A percentile compares a stretch with the other conserved stretches of the same genome.
Conservation (phyloP, 2,329 filamentous ascomycete genomes). For the Berkeleyomyces basicola region DNA sequence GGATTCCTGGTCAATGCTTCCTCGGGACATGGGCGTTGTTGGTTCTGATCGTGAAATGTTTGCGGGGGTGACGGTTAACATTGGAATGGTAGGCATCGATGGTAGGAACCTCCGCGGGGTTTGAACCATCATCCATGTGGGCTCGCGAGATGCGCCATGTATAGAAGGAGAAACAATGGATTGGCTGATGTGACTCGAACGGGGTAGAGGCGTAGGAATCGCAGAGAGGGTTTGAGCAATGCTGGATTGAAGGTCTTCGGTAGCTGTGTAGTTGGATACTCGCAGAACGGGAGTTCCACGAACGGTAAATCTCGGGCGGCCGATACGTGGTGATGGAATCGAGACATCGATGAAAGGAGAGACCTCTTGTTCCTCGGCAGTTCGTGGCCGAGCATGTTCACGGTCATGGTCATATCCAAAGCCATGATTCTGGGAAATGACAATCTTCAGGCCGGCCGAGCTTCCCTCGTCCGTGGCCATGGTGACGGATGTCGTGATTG, state of each 20-base stretch:
- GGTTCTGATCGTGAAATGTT: conserved; percentile 16
- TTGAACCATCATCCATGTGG: conserved; percentile 13
- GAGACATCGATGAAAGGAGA: conserved; percentile 45
- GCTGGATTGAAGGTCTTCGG: conserved; percentile 36
- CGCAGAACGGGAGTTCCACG: conserved; percentile 62
- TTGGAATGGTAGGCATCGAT: neutral
- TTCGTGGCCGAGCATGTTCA: conserved; percentile 1
- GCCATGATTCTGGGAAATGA: conserved; percentile 46
- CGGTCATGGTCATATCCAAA: neutral
- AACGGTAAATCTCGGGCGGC: conserved; percentile 63
- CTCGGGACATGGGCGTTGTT: conserved; percentile 21
- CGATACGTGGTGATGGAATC: conserved; percentile 73
- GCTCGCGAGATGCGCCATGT: conserved; percentile 10
- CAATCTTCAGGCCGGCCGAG: conserved; percentile 56
- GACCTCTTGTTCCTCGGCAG: conserved; percentile 38
- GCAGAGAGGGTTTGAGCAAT: neutral
- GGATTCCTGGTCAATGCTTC: neutral
- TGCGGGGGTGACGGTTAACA: neutral
- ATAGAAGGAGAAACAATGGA: conserved; percentile 4
- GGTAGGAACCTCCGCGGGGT: conserved; percentile 8
- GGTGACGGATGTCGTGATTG: conserved; percentile 23
- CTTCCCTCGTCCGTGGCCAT: conserved; percentile 31
- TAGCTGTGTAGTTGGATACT: conserved; percentile 64
- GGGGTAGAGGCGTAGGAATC: conserved; percentile 4
- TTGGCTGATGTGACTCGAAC: conserved; percentile 7